Percentiles rank a stretch among this genome's conserved stretches.
These are phyloP conservation scores for Articulospora tetracladia DNA, from an alignment of 495 filamentous ascomycete species.

Conservation along the genomic window DNA sequence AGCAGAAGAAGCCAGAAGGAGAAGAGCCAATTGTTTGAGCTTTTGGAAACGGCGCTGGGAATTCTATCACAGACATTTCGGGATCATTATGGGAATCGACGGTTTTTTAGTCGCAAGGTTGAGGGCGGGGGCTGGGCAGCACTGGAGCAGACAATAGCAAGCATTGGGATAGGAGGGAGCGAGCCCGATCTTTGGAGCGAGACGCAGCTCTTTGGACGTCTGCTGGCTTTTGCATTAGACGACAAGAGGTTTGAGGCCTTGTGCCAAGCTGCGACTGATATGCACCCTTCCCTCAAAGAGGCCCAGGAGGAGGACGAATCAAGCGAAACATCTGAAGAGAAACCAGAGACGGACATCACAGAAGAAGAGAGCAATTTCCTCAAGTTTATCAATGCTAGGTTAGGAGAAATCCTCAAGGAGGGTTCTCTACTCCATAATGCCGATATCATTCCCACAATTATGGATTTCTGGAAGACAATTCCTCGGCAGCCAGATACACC, in stretches of 20 bases:
- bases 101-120: constrained; percentile 75
- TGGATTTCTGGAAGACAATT: constrained; percentile 63
- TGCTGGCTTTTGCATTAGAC: constrained; percentile 79
- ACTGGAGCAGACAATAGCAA: constrained; percentile 65
- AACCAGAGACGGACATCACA: neutral
- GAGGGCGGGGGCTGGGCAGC: constrained; percentile 72
- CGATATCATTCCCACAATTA: constrained; percentile 59
- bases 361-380: constrained; percentile 13
- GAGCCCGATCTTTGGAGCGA: constrained; percentile 57
- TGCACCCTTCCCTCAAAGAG: neutral
- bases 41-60: constrained; percentile 66
- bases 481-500: constrained; percentile 38
- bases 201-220: constrained; percentile 75
- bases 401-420: constrained; percentile 46
- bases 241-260: constrained; percentile 58
- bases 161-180: constrained; percentile 54
- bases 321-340: neutral
- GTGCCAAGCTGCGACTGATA: constrained; percentile 18
- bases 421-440: constrained; percentile 56
- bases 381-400: constrained; percentile 31
- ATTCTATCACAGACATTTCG: constrained; percentile 73
- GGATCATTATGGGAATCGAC: constrained; percentile 79
- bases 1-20: constrained; percentile 55
- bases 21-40: constrained; percentile 57
- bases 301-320: neutral